phyloP scores from a whole-genome alignment of 768 basidiomycete species.

The Lactifluus hygrophoroides region DNA sequence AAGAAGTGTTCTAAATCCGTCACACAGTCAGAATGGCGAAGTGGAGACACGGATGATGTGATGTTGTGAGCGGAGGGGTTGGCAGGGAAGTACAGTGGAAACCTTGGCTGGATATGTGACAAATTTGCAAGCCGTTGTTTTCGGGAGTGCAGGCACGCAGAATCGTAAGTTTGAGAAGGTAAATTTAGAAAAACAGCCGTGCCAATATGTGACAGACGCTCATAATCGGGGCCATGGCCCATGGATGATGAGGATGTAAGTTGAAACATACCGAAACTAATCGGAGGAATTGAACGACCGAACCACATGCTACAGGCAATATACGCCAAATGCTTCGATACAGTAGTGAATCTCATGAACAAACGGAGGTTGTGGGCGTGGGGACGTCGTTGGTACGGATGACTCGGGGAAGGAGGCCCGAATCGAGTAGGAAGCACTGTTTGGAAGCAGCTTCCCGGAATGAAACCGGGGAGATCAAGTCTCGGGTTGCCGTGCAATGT shows the following conservation, averaged over 20 bases:
- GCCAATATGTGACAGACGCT: not conserved
- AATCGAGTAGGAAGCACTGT: not conserved
- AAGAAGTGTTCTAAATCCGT: no score
- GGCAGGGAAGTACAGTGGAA: no score
- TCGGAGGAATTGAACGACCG: not conserved
- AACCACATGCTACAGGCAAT: no score
- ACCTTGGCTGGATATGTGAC: no score
- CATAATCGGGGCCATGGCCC: no score
- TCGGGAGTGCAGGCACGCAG: not conserved
- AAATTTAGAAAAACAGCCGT: not conserved
- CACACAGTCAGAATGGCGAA: no score
- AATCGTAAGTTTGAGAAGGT: not conserved
- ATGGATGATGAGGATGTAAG: no score
- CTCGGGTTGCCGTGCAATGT: not conserved
- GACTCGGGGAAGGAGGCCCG: not conserved
- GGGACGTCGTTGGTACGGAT: not conserved
- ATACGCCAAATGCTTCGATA: not conserved
- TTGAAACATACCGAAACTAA: no score
- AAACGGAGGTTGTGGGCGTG: not conserved
- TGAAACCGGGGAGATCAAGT: not conserved
- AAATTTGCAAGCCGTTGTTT: not conserved
- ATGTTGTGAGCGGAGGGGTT: not conserved
- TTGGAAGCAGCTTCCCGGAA: not conserved
- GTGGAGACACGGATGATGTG: not conserved
- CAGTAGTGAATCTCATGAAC: not conserved